Percentiles rank a stretch among this genome's conserved stretches.
These are phyloP conservation scores for Venturia aucupariae DNA, from an alignment of 2,329 filamentous ascomycete species.

Conservation along the genomic window DNA sequence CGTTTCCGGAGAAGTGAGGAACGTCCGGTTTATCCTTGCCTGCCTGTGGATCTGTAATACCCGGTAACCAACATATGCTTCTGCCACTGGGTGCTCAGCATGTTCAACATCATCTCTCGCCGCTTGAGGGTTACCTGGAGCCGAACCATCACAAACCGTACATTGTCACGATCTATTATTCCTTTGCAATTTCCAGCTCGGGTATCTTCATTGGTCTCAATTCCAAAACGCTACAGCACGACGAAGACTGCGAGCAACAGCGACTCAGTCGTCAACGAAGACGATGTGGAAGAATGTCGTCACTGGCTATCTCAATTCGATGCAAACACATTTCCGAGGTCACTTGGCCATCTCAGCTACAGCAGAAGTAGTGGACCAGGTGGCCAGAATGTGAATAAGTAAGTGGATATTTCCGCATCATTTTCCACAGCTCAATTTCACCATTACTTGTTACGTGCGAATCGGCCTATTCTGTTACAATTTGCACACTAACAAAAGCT, in stretches of 20 bases:
- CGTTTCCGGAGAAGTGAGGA: too few relatives aligned
- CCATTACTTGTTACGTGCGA: background rate
- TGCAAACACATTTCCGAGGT: conserved; percentile 45
- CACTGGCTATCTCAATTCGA: conserved; percentile 48
- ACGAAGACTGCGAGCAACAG: background rate
- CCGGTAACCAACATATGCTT: background rate
- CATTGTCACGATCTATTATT: background rate
- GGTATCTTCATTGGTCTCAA: background rate
- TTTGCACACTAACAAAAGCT: background rate
- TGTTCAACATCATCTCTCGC: background rate
- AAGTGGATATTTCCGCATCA: conserved; percentile 19
- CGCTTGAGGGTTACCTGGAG: background rate
- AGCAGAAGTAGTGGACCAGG: conserved; percentile 56
- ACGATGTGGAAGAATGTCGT: conserved; percentile 34
- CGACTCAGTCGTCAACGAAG: background rate
- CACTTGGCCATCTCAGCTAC: conserved; percentile 50
- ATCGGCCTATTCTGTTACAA: too few relatives aligned
- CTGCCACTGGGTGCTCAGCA: background rate
- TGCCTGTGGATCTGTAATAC: too few relatives aligned
- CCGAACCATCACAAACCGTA: background rate
- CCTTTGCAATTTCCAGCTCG: background rate
- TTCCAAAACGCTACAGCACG: background rate
- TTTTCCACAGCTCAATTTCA: background rate
- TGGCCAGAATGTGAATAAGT: conserved; percentile 64
- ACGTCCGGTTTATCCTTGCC: too few relatives aligned